These are phyloP conservation scores for Boletus pseudopeckii DNA, from an alignment of 768 basidiomycete genomes.

Conservation along the genomic window DNA sequence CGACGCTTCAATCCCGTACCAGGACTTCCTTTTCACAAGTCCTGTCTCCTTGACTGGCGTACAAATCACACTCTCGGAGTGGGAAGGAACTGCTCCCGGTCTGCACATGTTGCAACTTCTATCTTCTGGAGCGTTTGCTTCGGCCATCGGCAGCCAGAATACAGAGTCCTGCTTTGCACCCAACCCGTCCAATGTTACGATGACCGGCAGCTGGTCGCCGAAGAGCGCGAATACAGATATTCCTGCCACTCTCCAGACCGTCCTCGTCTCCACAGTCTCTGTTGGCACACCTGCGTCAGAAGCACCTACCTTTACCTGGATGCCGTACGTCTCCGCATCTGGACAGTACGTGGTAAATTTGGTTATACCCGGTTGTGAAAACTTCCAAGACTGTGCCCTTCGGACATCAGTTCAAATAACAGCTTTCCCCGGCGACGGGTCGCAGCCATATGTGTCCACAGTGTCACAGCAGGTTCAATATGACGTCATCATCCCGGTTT, in stretches of 20 bases:
- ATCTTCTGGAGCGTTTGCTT: constrained; percentile 88
- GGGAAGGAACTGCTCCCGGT: constrained; percentile 73
- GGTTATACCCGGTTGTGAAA: constrained; percentile 80
- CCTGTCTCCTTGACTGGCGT: constrained; percentile 79
- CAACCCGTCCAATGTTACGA: constrained; percentile 61
- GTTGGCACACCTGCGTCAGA: constrained; percentile 59
- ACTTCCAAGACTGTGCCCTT: constrained; percentile 72
- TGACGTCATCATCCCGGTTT: constrained; percentile 64
- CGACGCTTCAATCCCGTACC: constrained; percentile 75
- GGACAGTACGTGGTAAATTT: constrained; percentile 85
- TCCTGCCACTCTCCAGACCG: constrained; percentile 73
- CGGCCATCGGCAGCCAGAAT: constrained; percentile 61
- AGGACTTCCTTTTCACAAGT: constrained; percentile 85
- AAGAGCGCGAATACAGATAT: constrained; percentile 67
- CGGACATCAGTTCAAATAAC: constrained; percentile 83
- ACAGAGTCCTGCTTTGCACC: constrained; percentile 74
- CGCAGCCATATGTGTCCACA: constrained; percentile 62
- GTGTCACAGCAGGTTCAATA: constrained; percentile 68
- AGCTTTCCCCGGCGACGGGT: constrained; percentile 72
- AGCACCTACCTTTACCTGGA: constrained; percentile 84
- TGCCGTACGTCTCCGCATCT: constrained; percentile 86
- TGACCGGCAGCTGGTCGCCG: constrained; percentile 68
- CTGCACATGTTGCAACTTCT: constrained; percentile 90
- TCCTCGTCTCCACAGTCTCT: constrained; percentile 63
- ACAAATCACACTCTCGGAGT: constrained; percentile 75